Base-by-base conservation (phyloP, 208 protist genomes). In the Trypanosomatidae sp. region DNA sequence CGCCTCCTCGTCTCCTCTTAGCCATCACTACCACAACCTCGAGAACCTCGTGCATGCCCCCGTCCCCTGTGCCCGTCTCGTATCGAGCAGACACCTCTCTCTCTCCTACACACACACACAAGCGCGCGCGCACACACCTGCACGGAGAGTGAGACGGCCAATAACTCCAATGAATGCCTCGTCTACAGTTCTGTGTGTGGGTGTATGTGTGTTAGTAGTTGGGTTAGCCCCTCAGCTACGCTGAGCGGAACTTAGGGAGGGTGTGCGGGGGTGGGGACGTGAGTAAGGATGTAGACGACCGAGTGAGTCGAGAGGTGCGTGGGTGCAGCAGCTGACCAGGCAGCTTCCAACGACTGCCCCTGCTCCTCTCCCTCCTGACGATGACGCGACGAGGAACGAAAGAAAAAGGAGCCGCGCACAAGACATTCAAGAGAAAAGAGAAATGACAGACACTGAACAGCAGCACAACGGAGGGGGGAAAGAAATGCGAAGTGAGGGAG, bases 321-420 rank as follows among this genome's bases (percentile, higher is more conserved):
- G 28, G 28, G 52, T 36, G 41, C 44, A 28, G 41, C 56, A 68
- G 56, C 59, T 71, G 73, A 72, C 66, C 66, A 62, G 44, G 73
- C 22, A 36, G 66, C 66, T 71, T 67, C 73, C 66, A 50, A 69
- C 58, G n/a, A 44, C 55, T 0, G 13, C 36, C 30, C 2, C 66
- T 25, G 6, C 13, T 28, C 53, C 50, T 39, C 22, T 28, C 28
- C 60, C 43, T n/a, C 46, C 43, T 33, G 22, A 36, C n/a, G 13
- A 1, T 15, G 17, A 17, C 12, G 41, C 15, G 5, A 39, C n/a
- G 25, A 25, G 53, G 6, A 41, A 2, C 12, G 36, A 39, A 39
- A n/a, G 1, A 52, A 52, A 53, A 50, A 36, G 41, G 25, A 8
- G 22, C 5, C 22, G 41, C 44, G n/a, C 25, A 13, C 44, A 43